These are phyloP conservation scores for Diaporthe vaccinii DNA, from an alignment of 2,329 filamentous ascomycete species.

Conservation along the genomic window DNA sequence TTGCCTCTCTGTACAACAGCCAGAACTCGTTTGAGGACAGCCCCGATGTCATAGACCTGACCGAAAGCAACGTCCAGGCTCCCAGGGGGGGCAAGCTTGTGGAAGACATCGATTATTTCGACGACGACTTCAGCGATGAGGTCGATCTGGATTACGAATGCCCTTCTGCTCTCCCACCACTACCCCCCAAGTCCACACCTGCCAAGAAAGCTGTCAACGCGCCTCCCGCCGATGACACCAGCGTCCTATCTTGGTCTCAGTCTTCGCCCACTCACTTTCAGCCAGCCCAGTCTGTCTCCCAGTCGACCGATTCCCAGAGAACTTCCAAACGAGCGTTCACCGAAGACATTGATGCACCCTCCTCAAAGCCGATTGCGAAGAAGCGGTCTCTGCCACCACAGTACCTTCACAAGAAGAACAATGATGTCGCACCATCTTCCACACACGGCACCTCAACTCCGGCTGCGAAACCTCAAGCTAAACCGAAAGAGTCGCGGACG, in stretches of 20 bases:
- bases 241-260: constrained; percentile 77
- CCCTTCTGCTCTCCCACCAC: constrained; percentile 63
- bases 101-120: constrained; percentile 72
- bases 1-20: constrained; percentile 59
- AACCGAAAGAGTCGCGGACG: constrained; percentile 54
- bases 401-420: constrained; percentile 49
- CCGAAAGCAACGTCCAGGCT: constrained; percentile 46
- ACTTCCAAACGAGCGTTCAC: constrained; percentile 59
- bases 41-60: constrained; percentile 54
- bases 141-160: constrained; percentile 79
- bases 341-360: constrained; percentile 48
- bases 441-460: constrained; percentile 45
- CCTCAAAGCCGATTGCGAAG: constrained; percentile 61
- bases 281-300: constrained; percentile 49
- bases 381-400: constrained; percentile 75
- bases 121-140: constrained; percentile 90
- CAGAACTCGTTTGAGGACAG: constrained; percentile 64
- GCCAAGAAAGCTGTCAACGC: constrained; percentile 34
- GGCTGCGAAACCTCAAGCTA: constrained; percentile 51
- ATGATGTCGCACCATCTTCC: constrained; percentile 48
- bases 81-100: constrained; percentile 45
- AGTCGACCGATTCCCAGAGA: constrained; percentile 41
- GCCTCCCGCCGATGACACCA: constrained; percentile 47
- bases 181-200: constrained; percentile 46
- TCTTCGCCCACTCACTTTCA: constrained; percentile 67